Conservation (phyloP, 148 eudicot genomes). For the Amaranthus palmeri region DNA sequence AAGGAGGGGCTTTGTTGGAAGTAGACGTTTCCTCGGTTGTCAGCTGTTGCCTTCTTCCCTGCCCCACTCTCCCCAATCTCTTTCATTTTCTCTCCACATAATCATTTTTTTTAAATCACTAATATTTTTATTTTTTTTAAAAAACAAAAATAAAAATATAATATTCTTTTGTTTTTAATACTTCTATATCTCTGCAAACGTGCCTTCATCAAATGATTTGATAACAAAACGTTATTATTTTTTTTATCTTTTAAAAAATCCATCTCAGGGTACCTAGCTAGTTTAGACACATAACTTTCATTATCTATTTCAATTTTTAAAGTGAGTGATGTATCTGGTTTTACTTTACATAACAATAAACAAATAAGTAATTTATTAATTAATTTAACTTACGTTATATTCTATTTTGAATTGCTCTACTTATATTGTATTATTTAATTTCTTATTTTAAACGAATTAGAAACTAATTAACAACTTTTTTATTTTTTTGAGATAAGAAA, state of each 20-base stretch:
- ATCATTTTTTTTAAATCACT: too few species aligned
- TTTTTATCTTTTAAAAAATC: not conserved
- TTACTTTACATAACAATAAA: too few species aligned
- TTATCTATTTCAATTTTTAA: not conserved
- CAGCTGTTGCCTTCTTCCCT: conserved; percentile 29
- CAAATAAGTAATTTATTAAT: too few species aligned
- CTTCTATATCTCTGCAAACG: conserved; percentile 10
- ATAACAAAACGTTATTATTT: conserved; percentile 15
- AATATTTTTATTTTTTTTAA: conserved; percentile 7
- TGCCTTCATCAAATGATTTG: conserved; percentile 30
- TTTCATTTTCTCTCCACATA: not conserved
- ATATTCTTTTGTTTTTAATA: not conserved
- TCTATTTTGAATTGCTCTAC: too few species aligned
- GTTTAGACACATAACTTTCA: conserved; percentile 5
- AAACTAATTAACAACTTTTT: too few species aligned
- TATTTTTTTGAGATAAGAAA: too few species aligned
- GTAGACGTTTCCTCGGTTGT: conserved; percentile 48
- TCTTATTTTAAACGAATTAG: too few species aligned
- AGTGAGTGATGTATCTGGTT: too few species aligned
- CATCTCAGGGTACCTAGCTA: not conserved
- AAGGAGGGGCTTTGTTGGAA: conserved; percentile 26
- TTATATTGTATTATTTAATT: too few species aligned
- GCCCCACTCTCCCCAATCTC: conserved; percentile 29
- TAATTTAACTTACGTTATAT: too few species aligned
- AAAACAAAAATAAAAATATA: not conserved